These are phyloP conservation scores for Pelargonium myrrhifolium DNA, from an alignment of 441 rosid species.

Conservation along the genomic window DNA sequence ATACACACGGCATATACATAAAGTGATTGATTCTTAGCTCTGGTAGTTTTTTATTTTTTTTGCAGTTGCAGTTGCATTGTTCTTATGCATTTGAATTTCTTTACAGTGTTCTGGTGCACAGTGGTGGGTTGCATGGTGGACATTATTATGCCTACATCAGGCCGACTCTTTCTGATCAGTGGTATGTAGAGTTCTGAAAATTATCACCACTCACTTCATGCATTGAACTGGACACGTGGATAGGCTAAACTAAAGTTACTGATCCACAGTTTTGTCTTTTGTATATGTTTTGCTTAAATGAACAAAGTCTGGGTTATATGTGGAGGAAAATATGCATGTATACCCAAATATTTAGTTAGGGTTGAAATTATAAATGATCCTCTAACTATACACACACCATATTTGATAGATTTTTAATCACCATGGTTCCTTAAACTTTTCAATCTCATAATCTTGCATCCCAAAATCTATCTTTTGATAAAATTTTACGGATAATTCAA, in stretches of 20 bases:
- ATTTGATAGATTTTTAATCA: too few relatives aligned
- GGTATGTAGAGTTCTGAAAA: slow-evolving; percentile 38
- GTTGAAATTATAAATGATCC: too few relatives aligned
- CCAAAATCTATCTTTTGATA: too few relatives aligned
- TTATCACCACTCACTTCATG: not conserved
- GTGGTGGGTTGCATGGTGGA: slow-evolving; percentile 85
- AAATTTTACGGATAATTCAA: too few relatives aligned
- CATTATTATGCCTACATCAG: slow-evolving; percentile 88
- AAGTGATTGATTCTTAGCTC: not conserved
- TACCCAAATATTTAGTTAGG: not conserved
- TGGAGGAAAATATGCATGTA: not conserved
- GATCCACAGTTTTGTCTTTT: not conserved
- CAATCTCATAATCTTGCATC: too few relatives aligned
- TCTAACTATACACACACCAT: too few relatives aligned
- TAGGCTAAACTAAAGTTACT: too few relatives aligned
- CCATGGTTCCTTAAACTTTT: too few relatives aligned
- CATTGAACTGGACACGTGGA: not conserved
- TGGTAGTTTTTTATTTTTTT: not conserved
- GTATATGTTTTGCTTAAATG: not conserved
- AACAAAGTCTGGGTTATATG: not conserved
- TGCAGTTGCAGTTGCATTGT: not conserved
- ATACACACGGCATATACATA: not conserved
- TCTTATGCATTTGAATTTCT: slow-evolving; percentile 17
- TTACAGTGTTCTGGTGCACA: slow-evolving; percentile 72
- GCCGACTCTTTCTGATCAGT: slow-evolving; percentile 80